Conservation (phyloP, 2,329 filamentous ascomycete genomes). For the Fusarium hostae region DNA sequence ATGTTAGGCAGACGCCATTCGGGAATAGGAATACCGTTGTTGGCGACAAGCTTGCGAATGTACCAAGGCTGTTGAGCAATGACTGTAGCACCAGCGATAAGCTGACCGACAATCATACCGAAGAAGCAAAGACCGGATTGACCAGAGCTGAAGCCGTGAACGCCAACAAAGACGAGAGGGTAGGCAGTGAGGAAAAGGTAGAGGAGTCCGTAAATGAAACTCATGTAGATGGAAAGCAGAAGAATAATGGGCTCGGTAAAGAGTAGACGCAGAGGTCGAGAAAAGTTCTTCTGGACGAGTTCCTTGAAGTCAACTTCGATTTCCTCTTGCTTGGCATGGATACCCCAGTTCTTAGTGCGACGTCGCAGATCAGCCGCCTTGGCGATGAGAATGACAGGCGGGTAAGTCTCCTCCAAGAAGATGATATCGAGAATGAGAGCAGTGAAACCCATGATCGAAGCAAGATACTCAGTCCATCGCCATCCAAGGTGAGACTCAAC, state of each 20-base stretch:
- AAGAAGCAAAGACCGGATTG: slow-evolving; percentile 84
- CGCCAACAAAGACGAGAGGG: slow-evolving; percentile 78
- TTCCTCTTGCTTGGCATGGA: slow-evolving; percentile 78
- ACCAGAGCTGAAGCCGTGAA: slow-evolving; percentile 77
- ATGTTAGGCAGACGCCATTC: slow-evolving; percentile 75
- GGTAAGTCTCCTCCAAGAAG: slow-evolving; percentile 76
- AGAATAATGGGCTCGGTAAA: slow-evolving; percentile 76
- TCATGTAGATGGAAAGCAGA: slow-evolving; percentile 75
- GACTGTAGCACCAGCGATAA: slow-evolving; percentile 74
- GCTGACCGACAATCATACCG: slow-evolving; percentile 80
- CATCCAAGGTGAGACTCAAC: slow-evolving; percentile 71
- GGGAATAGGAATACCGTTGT: slow-evolving; percentile 72
- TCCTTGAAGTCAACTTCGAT: slow-evolving; percentile 74
- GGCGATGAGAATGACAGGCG: slow-evolving; percentile 70
- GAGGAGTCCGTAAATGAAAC: slow-evolving; percentile 80
- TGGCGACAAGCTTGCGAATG: slow-evolving; percentile 73
- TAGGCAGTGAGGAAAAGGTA: slow-evolving; percentile 91
- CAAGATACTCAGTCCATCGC: slow-evolving; percentile 78
- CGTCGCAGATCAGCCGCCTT: slow-evolving; percentile 72
- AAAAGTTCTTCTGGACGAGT: slow-evolving; percentile 73
- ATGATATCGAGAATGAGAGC: slow-evolving; percentile 69
- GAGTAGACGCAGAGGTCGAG: slow-evolving; percentile 72
- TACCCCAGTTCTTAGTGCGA: slow-evolving; percentile 74
- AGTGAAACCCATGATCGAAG: slow-evolving; percentile 70
- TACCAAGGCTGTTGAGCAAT: slow-evolving; percentile 74